Evolutionary conservation across 2,329 filamentous ascomycete genomes (phyloP).

Genomic region (Colletotrichum tropicale): DNA sequence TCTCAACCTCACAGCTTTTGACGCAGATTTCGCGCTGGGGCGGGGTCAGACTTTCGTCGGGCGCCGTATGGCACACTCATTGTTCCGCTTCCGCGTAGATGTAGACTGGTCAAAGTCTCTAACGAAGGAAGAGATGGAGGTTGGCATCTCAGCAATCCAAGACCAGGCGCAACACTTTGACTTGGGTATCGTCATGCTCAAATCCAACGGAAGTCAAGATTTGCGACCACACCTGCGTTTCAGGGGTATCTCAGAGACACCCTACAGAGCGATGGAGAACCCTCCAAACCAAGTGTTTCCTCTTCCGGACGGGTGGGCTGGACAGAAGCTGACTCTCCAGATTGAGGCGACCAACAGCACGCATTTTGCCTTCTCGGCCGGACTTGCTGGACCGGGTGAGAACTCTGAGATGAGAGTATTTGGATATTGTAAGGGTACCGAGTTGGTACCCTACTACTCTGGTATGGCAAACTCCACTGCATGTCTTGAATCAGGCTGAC

Average conservation of each 20-base stretch:
- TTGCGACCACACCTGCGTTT: slow-evolving; percentile 15
- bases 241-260: slow-evolving; percentile 20
- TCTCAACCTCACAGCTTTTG: slow-evolving; percentile 58
- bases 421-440: slow-evolving; percentile 14
- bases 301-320: slow-evolving; percentile 3
- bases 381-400: neutral
- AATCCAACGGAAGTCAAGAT: neutral
- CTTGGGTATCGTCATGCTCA: slow-evolving; percentile 43
- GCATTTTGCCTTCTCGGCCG: slow-evolving; percentile 14
- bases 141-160: slow-evolving; percentile 57
- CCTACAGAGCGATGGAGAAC: slow-evolving; percentile 1
- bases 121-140: slow-evolving; percentile 45
- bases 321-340: slow-evolving; percentile 1
- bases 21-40: slow-evolving; percentile 41
- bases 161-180: slow-evolving; percentile 59
- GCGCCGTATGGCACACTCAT: slow-evolving; percentile 57
- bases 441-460: slow-evolving; percentile 22
- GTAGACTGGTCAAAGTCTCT: slow-evolving; percentile 43
- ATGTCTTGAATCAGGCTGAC: neutral
- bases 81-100: slow-evolving; percentile 55
- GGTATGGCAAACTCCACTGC: neutral
- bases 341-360: slow-evolving; percentile 18
- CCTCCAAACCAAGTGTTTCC: neutral
- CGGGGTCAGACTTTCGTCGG: slow-evolving; percentile 51
- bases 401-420: neutral